Conservation (phyloP, 208 protist species). For the Phytomonas francai region DNA sequence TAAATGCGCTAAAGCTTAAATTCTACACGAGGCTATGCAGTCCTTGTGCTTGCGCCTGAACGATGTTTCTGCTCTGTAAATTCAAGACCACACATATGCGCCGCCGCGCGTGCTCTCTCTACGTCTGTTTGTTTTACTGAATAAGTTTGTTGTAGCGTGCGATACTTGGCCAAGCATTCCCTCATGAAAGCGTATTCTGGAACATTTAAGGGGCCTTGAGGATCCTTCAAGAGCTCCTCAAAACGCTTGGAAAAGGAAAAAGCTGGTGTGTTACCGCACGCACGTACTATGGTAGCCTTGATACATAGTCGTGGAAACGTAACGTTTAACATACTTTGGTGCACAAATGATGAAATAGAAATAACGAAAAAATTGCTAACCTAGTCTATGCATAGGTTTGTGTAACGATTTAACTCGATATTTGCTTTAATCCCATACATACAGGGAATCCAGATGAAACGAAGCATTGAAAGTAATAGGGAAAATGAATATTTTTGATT, state of each 20-base stretch:
- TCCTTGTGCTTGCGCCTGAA: not conserved
- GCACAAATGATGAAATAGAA: not conserved
- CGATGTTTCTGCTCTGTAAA: not conserved
- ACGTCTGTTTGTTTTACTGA: conserved; percentile 5
- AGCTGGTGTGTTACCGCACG: not conserved
- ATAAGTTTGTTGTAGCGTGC: not conserved
- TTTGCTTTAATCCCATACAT: not conserved
- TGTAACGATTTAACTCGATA: not conserved
- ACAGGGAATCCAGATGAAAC: not conserved
- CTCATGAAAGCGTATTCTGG: conserved; percentile 1
- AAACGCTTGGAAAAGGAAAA: not conserved
- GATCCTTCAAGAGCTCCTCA: conserved; percentile 1
- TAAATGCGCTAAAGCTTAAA: not conserved
- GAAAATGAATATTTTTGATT: not conserved
- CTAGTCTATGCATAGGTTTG: not conserved
- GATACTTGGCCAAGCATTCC: conserved; percentile 1
- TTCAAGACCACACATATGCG: conserved; percentile 1
- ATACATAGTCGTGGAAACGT: not conserved
- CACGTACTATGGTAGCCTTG: not conserved
- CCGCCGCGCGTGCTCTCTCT: not conserved
- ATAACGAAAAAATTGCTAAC: not conserved
- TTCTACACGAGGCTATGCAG: not conserved
- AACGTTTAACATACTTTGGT: not conserved
- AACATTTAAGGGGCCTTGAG: not conserved
- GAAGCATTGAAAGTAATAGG: conserved; percentile 10